phyloP scores from a whole-genome alignment of 768 basidiomycete genomes.

The Mycena vulgaris region DNA sequence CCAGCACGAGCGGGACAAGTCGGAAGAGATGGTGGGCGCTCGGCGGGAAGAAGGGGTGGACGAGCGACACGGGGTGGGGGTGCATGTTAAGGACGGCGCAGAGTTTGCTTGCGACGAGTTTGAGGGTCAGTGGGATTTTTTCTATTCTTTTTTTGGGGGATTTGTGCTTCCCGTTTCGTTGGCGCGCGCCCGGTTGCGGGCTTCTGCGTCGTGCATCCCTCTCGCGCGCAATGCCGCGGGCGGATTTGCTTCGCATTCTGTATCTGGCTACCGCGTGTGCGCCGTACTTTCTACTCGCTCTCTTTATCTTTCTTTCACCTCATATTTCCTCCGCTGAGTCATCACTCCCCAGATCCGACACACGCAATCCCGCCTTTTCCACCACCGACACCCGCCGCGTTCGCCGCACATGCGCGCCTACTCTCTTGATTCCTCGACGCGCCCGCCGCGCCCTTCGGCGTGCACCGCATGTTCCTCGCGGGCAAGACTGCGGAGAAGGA shows the following conservation, averaged over 20 bases:
- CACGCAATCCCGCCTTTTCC: background rate
- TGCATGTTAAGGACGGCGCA: constrained; percentile 23
- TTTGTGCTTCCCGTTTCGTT: background rate
- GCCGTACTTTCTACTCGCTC: background rate
- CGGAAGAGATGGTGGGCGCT: constrained; percentile 17
- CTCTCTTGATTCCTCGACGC: background rate
- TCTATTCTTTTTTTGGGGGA: background rate
- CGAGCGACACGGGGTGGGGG: constrained; percentile 13
- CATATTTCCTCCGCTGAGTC: background rate
- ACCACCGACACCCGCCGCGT: background rate
- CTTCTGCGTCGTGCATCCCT: too few relatives aligned
- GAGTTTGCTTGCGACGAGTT: constrained; percentile 17
- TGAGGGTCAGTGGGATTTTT: background rate
- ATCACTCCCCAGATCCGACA: background rate
- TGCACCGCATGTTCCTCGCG: too few relatives aligned
- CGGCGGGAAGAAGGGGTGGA: constrained; percentile 10
- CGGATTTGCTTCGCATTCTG: too few relatives aligned
- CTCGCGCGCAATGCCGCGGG: too few relatives aligned
- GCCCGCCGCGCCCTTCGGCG: too few relatives aligned
- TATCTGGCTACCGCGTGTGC: background rate
- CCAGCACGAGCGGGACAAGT: background rate
- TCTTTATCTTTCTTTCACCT: background rate
- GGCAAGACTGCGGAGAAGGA: too few relatives aligned
- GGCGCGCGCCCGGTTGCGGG: too few relatives aligned
- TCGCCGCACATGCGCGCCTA: background rate